Conservation (phyloP, 148 eudicot species). For the Oxyria digyna region DNA sequence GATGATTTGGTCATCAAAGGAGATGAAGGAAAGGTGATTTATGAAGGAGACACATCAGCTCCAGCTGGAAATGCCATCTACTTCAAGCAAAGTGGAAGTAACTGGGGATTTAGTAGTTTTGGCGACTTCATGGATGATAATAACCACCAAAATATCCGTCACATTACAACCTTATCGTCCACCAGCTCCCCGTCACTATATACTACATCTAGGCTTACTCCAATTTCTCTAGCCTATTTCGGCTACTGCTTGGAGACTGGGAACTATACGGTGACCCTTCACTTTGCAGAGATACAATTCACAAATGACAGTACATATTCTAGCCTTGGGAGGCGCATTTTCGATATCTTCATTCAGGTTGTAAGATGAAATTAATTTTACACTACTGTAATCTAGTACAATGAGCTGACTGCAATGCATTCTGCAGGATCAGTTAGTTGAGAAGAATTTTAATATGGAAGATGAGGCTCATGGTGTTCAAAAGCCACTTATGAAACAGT, state of each 20-base stretch:
- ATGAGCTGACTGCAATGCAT: not conserved
- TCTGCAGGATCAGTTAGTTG: slow-evolving; percentile 40
- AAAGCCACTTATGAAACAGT: slow-evolving; percentile 24
- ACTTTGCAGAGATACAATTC: slow-evolving; percentile 64
- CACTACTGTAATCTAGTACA: not conserved
- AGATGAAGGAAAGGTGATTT: slow-evolving; percentile 20
- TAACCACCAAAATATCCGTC: slow-evolving; percentile 10
- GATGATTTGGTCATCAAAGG: slow-evolving; percentile 27
- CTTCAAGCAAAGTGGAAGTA: slow-evolving; percentile 11
- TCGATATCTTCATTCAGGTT: slow-evolving; percentile 78
- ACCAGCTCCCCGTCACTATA: slow-evolving; percentile 4
- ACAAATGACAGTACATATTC: slow-evolving; percentile 35
- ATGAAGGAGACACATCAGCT: slow-evolving; percentile 54
- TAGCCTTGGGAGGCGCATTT: slow-evolving; percentile 60
- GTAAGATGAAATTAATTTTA: not conserved
- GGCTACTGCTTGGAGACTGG: slow-evolving; percentile 65
- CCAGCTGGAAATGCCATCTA: slow-evolving; percentile 43
- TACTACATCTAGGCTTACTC: slow-evolving; percentile 47
- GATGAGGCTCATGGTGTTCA: slow-evolving; percentile 47
- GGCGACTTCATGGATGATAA: slow-evolving; percentile 67
- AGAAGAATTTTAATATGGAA: slow-evolving; percentile 51
- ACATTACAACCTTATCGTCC: slow-evolving; percentile 15
- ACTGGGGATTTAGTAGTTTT: slow-evolving; percentile 73
- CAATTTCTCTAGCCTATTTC: slow-evolving; percentile 55
- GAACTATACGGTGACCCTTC: slow-evolving; percentile 45